Evolutionary conservation across 371 early-diverging fungal genomes (phyloP).

Genomic region (Apophysomyces variabilis): DNA sequence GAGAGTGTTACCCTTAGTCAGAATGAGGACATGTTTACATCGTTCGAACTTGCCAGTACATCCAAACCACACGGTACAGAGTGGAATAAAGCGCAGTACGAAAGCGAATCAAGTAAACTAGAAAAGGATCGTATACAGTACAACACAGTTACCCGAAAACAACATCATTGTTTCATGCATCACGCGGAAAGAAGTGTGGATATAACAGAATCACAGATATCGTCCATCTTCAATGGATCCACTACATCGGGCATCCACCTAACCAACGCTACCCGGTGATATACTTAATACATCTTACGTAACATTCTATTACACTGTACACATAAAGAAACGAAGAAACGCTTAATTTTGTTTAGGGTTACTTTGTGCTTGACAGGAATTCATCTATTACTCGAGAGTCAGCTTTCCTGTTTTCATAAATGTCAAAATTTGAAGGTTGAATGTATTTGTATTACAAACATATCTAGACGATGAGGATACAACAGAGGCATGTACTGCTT

Average conservation of each 20-base stretch:
- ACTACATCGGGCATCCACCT: not conserved
- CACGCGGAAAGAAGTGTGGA: not conserved
- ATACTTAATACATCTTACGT: not conserved
- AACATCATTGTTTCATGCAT: constrained; percentile 18
- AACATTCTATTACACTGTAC: too few relatives aligned
- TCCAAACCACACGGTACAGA: not conserved
- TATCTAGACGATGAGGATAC: too few relatives aligned
- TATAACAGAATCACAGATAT: not conserved
- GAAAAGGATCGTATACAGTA: constrained; percentile 38
- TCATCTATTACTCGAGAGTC: too few relatives aligned
- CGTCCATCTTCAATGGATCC: not conserved
- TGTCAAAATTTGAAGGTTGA: too few relatives aligned
- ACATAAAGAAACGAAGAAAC: too few relatives aligned
- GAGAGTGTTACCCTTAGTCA: not conserved
- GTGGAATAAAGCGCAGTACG: not conserved
- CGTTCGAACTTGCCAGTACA: not conserved
- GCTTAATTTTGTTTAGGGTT: too few relatives aligned
- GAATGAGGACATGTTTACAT: not conserved
- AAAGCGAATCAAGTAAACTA: not conserved
- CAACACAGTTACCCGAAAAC: constrained; percentile 35
- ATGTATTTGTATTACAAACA: too few relatives aligned
- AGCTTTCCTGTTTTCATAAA: too few relatives aligned
- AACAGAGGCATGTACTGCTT: too few relatives aligned
- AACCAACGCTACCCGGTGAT: not conserved
- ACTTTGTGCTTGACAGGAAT: too few relatives aligned